These are phyloP conservation scores for Conticribra guillardii DNA, from an alignment of 108 stramenopile genomes.

Conservation along the genomic window DNA sequence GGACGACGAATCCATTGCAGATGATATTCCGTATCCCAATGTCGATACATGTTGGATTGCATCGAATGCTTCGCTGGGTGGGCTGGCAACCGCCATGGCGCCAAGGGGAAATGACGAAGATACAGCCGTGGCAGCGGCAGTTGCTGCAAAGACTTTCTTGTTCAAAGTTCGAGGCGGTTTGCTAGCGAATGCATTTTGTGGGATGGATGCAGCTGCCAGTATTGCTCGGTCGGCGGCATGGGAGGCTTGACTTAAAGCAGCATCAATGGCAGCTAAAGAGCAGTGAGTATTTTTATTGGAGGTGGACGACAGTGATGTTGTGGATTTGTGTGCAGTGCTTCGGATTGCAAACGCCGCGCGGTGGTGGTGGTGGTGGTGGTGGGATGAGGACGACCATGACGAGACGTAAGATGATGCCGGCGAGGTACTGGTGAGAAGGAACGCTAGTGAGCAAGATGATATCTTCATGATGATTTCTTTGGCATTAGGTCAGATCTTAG, in stretches of 20 bases:
- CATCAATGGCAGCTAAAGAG: too few relatives aligned
- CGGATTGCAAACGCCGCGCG: too few relatives aligned
- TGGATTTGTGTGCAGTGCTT: too few relatives aligned
- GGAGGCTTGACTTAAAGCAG: background rate
- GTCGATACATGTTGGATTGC: background rate
- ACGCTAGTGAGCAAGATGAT: too few relatives aligned
- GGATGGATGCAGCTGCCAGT: background rate
- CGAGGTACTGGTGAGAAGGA: too few relatives aligned
- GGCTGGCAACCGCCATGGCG: background rate
- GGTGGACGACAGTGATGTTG: too few relatives aligned
- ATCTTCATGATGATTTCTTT: too few relatives aligned
- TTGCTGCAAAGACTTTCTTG: background rate
- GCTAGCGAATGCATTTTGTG: background rate
- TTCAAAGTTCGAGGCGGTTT: background rate
- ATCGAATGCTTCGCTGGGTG: background rate
- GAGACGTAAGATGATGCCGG: too few relatives aligned
- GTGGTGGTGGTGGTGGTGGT: too few relatives aligned
- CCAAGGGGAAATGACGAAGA: background rate
- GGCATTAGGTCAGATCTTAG: too few relatives aligned
- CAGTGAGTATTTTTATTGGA: too few relatives aligned
- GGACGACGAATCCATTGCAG: conserved; percentile 5
- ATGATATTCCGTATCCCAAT: background rate
- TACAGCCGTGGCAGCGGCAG: background rate
- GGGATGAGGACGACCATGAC: too few relatives aligned
- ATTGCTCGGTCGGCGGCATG: background rate